Percentiles rank a stretch among this genome's conserved stretches.
Evolutionary conservation across 306 rosid species (phyloP).

Genomic region (Fagus crenata): DNA sequence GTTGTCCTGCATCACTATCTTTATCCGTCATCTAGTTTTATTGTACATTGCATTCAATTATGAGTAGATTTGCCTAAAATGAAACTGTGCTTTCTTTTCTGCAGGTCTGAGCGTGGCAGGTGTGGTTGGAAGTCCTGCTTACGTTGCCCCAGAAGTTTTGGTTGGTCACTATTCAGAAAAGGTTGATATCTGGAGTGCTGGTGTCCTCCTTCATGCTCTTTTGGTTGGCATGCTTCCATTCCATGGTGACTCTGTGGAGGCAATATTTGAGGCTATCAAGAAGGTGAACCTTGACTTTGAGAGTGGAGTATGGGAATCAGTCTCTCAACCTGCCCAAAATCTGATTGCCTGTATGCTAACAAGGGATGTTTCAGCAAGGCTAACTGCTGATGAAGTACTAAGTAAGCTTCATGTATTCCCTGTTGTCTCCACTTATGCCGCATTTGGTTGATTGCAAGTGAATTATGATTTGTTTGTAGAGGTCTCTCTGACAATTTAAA

Average conservation of each 20-base stretch:
- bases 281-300: constrained; percentile 71
- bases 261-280: constrained; percentile 88
- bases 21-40: not conserved
- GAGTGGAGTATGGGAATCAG: constrained; percentile 66
- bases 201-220: constrained; percentile 84
- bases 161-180: constrained; percentile 74
- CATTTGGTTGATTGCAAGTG: not conserved
- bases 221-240: constrained; percentile 86
- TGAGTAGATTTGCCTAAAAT: not conserved
- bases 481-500: not conserved
- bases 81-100: constrained; percentile 1
- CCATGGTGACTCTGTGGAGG: constrained; percentile 81
- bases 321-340: constrained; percentile 87
- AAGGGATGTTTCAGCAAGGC: constrained; percentile 84
- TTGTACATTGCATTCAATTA: not conserved
- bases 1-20: no score
- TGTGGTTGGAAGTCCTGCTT: constrained; percentile 99
- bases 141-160: constrained; percentile 97
- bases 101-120: constrained; percentile 91
- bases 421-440: not conserved
- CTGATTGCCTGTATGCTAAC: constrained; percentile 91
- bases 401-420: constrained; percentile 53
- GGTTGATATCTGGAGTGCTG: constrained; percentile 99
- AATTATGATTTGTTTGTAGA: constrained; percentile 5
- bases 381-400: constrained; percentile 91